Evolutionary conservation across 164 flowering plant species (phyloP).

Genomic region (Liriodendron chinense): DNA sequence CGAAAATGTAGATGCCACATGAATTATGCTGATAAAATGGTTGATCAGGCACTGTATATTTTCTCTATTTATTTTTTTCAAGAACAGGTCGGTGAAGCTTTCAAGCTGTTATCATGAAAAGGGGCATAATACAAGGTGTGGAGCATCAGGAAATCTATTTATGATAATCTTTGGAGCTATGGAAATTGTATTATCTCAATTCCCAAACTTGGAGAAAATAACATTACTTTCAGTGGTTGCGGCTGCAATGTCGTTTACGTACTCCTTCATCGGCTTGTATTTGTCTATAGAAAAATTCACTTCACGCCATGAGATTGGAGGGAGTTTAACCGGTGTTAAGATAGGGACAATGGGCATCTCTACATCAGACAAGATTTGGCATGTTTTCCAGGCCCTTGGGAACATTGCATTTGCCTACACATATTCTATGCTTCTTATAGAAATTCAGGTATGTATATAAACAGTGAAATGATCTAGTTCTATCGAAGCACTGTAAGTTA

Average conservation of each 20-base stretch:
- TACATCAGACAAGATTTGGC: constrained; percentile 27
- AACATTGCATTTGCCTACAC: constrained; percentile 46
- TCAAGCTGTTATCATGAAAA: constrained; percentile 32
- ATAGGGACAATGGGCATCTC: constrained; percentile 10
- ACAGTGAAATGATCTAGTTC: too few species aligned
- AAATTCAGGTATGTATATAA: constrained; percentile 35
- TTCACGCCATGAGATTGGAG: constrained; percentile 21
- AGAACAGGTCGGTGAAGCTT: constrained; percentile 24
- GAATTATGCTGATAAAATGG: too few species aligned
- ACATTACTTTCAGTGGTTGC: constrained; percentile 35
- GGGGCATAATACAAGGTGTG: constrained; percentile 28
- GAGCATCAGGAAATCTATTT: constrained; percentile 21
- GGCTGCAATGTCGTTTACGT: constrained; percentile 28
- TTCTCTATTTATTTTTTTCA: not conserved
- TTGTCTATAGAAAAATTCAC: constrained; percentile 22
- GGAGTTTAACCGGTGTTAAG: constrained; percentile 19
- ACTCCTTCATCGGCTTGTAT: constrained; percentile 25
- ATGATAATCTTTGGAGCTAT: constrained; percentile 33
- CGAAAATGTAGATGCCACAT: not conserved
- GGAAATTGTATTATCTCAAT: constrained; percentile 34
- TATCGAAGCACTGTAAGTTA: too few species aligned
- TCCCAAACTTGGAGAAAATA: constrained; percentile 42
- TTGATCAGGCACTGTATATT: too few species aligned
- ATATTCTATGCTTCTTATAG: constrained; percentile 31
- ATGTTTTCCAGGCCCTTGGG: constrained; percentile 36